A percentile compares a stretch with the other conserved stretches of the same genome.
Conservation (phyloP, 2,329 filamentous ascomycete genomes). For the Laburnicola sp. region DNA sequence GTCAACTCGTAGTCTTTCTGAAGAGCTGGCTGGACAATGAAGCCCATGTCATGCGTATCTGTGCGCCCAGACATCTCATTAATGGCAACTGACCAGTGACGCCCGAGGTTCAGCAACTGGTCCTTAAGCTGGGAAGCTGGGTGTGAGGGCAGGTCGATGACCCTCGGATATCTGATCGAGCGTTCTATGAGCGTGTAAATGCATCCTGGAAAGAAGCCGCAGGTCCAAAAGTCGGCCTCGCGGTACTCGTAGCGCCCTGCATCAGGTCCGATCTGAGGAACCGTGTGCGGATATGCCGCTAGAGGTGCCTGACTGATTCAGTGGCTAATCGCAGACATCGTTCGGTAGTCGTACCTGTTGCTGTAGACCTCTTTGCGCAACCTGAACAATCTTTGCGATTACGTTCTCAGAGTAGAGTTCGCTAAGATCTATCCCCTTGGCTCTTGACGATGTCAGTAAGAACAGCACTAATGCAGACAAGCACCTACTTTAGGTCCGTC, state of each 20-base stretch:
- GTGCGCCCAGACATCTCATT: conserved; percentile 44
- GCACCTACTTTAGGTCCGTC: conserved; percentile 1
- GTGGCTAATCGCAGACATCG: neutral
- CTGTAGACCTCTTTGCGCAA: conserved; percentile 34
- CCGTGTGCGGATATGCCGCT: conserved; percentile 37
- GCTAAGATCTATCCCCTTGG: conserved; percentile 32
- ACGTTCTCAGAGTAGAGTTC: conserved; percentile 37
- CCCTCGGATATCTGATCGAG: conserved; percentile 32
- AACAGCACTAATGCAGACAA: neutral
- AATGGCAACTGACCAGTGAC: conserved; percentile 39
- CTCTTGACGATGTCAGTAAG: conserved; percentile 14
- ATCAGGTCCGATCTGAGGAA: conserved; percentile 31
- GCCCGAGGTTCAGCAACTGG: conserved; percentile 30
- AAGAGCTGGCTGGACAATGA: conserved; percentile 56
- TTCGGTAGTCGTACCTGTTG: conserved; percentile 17
- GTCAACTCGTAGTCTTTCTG: conserved; percentile 54
- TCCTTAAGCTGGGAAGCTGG: conserved; percentile 24
- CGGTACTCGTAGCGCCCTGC: conserved; percentile 39
- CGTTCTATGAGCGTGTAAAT: conserved; percentile 42
- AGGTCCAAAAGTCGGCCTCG: conserved; percentile 44
- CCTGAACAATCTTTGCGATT: conserved; percentile 38
- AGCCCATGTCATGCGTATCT: conserved; percentile 60
- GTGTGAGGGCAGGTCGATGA: conserved; percentile 25
- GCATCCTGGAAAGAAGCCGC: conserved; percentile 42
- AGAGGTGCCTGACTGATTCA: conserved; percentile 26